These are phyloP conservation scores for Priceomyces carsonii DNA, from an alignment of 805 yeast species.

Conservation along the genomic window DNA sequence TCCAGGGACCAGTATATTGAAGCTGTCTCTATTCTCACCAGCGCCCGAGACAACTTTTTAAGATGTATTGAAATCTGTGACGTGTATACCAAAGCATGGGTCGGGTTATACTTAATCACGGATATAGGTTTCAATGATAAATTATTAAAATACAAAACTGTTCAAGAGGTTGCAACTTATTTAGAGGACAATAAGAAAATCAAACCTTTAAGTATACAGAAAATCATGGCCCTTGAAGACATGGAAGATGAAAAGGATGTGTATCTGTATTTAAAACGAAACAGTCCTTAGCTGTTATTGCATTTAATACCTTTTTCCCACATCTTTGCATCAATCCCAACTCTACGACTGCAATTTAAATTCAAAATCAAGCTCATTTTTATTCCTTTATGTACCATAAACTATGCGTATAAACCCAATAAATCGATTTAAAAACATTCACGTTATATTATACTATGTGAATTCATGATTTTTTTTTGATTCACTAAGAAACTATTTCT, in stretches of 20 bases:
- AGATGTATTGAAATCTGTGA: constrained; percentile 80
- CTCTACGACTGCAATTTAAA: no score
- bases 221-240: constrained; percentile 18
- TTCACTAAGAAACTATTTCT: no score
- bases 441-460: no score
- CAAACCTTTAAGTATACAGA: constrained; percentile 16
- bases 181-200: constrained; percentile 24
- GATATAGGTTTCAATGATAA: constrained; percentile 18
- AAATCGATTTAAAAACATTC: no score
- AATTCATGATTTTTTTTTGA: no score
- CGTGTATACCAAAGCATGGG: constrained; percentile 70
- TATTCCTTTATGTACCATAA: no score
- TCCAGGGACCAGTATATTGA: constrained; percentile 33
- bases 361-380: no score
- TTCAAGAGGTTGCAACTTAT: constrained; percentile 21
- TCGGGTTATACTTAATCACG: constrained; percentile 52
- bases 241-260: constrained; percentile 12
- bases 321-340: no score
- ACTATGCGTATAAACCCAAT: no score
- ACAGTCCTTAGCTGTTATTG: no score
- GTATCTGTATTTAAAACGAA: no score
- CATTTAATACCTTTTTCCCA: no score
- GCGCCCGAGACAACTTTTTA: constrained; percentile 51
- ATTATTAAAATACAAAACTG: constrained; percentile 15
- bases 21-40: constrained; percentile 20